Evolutionary conservation across 306 rosid species (phyloP), one percentile per base, ranked within the genome.

Genomic region (Cucurbita moschata): DNA sequence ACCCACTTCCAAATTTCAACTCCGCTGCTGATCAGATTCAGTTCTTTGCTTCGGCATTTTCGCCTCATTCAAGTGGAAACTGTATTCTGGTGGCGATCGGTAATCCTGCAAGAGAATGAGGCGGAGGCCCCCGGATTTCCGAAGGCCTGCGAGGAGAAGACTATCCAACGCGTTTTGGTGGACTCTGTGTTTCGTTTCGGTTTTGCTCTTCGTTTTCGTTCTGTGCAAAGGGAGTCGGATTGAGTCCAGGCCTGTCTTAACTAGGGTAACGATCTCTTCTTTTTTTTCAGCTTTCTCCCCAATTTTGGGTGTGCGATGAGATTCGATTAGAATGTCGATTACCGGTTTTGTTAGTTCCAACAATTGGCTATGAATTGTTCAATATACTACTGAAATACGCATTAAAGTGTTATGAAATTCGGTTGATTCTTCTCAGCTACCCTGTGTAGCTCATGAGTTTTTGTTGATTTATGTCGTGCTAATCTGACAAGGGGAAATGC

Each of bases 61-160:
- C 30, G 30, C 64, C 15, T 7, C 63, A 19, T 57, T 57, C 42
- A 5, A 14, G 8, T 59, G 64, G 30, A 8, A 21, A 26, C 3
- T 58, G 30, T 10, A 19, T 59, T 60, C 13, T 35, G 43, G 6
- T 6, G 9, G 35, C 42, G 18, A 39, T 73, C 40, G 42, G 52
- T 40, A 38, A 44, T 39, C 64, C 52, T 44, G 43, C 66, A 30
- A 15, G 71, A 76, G 66, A 4, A 93, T 93, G 98, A 85, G 98
- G 85, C 86, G 98, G 77, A 85, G 97, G 77, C 78, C 87, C 23
- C 69, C 79, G 79, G 96, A 90, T 78, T 86, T 82, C 77, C 97
- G 98, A 35, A 74, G 98, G 85, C 90, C 98, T 8, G 87, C 67
- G 66, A 79, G 96, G 83, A 84, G 90, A 80, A 88, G 87, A 86